Conservation (phyloP, 495 filamentous ascomycete species). For the Bacidia rubella region DNA sequence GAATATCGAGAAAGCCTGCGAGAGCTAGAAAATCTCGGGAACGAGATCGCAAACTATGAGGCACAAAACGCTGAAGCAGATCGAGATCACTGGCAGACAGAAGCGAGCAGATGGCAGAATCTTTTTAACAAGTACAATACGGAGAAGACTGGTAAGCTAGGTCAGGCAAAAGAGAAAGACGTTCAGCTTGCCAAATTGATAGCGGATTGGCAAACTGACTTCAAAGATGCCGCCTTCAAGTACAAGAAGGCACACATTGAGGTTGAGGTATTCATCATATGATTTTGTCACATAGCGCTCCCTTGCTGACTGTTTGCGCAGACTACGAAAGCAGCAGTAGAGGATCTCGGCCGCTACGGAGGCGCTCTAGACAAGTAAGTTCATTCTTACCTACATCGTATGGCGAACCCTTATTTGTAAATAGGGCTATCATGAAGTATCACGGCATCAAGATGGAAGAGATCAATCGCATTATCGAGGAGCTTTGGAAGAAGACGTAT, state of each 20-base stretch:
- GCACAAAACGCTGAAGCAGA: constrained; percentile 72
- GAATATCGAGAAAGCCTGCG: constrained; percentile 61
- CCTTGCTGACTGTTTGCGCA: constrained; percentile 3
- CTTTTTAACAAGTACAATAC: constrained; percentile 47
- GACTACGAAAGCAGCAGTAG: constrained; percentile 82
- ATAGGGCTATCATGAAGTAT: constrained; percentile 81
- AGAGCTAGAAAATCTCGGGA: constrained; percentile 48
- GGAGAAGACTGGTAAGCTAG: constrained; percentile 50
- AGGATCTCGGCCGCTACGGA: constrained; percentile 71
- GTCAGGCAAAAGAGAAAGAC: constrained; percentile 68
- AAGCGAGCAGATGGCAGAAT: constrained; percentile 49
- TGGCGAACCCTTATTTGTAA: constrained; percentile 2
- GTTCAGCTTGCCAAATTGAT: constrained; percentile 54
- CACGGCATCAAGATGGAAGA: constrained; percentile 96
- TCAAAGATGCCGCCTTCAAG: constrained; percentile 65
- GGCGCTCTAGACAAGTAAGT: constrained; percentile 62
- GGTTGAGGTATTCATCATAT: constrained; percentile 40
- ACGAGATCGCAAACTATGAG: constrained; percentile 64
- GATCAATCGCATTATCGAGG: constrained; percentile 86
- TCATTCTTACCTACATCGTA: neutral
- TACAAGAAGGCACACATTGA: constrained; percentile 83
- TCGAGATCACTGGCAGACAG: constrained; percentile 53
- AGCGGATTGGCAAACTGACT: constrained; percentile 71
- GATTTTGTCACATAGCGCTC: neutral
- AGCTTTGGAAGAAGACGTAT: constrained; percentile 94